These are phyloP conservation scores for Trichoderma sp. DNA, from an alignment of 2,329 filamentous ascomycete species.

Conservation along the genomic window DNA sequence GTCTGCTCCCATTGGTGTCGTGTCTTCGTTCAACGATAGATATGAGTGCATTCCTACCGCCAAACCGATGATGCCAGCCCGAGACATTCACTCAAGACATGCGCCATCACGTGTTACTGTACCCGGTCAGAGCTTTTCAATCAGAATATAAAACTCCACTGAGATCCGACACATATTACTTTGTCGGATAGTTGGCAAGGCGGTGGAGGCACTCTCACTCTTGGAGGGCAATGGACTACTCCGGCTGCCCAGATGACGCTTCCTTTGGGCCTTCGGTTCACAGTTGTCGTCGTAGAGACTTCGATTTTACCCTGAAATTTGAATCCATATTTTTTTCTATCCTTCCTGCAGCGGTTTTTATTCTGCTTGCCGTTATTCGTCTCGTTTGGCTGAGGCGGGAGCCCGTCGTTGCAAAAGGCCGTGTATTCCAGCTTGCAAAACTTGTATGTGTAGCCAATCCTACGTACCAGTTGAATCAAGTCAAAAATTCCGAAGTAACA, in stretches of 20 bases:
- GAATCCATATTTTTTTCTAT: conserved; percentile 47
- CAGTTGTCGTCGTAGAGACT: conserved; percentile 44
- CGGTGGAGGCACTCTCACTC: not conserved
- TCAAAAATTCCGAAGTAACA: not conserved
- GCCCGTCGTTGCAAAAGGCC: conserved; percentile 36
- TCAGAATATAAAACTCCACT: not conserved
- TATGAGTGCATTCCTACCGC: not conserved
- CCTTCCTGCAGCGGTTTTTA: conserved; percentile 40
- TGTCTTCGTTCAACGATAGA: not conserved
- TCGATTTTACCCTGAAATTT: conserved; percentile 51
- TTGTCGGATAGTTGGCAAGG: not conserved
- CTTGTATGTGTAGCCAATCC: conserved; percentile 26
- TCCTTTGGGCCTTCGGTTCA: conserved; percentile 44
- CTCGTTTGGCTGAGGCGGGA: conserved; percentile 32
- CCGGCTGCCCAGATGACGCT: conserved; percentile 35
- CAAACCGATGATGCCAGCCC: not conserved
- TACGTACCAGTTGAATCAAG: not conserved
- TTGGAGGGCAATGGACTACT: conserved; percentile 17
- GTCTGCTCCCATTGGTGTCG: not conserved
- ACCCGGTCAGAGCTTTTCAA: conserved; percentile 34
- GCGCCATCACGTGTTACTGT: not conserved
- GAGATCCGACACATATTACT: not conserved
- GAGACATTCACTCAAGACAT: not conserved
- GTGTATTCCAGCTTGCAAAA: conserved; percentile 33
- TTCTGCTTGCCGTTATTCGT: conserved; percentile 35